Conservation (phyloP, 805 yeast genomes). For the Candida easanensis region DNA sequence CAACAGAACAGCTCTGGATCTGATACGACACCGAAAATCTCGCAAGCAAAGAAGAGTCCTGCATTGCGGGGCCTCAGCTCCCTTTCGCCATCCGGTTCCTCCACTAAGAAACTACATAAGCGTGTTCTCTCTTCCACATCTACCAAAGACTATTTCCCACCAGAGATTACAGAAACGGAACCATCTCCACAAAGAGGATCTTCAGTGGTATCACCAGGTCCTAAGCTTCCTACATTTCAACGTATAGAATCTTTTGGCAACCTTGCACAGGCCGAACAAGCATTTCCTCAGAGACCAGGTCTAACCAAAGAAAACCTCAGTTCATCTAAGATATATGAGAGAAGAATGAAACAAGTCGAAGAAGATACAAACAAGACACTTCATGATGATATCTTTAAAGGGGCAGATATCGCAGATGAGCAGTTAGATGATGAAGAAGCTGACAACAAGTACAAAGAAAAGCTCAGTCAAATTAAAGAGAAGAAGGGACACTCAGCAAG, state of each 20-base stretch:
- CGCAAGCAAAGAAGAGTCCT: constrained; percentile 5
- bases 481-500: constrained; percentile 15
- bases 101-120: constrained; percentile 25
- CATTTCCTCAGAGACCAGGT: constrained; percentile 2
- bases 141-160: constrained; percentile 18
- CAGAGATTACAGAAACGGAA: constrained; percentile 2
- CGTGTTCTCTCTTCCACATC: constrained; percentile 24
- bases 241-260: constrained; percentile 14
- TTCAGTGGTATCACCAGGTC: constrained; percentile 9
- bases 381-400: constrained; percentile 7
- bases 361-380: constrained; percentile 7
- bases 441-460: constrained; percentile 17
- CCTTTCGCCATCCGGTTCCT: constrained; percentile 3
- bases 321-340: constrained; percentile 20
- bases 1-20: constrained; percentile 2
- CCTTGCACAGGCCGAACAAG: not conserved
- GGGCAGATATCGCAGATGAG: constrained; percentile 12
- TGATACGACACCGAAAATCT: constrained; percentile 2
- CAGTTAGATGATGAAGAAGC: constrained; percentile 8
- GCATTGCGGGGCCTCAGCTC: constrained; percentile 3
- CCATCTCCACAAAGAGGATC: not conserved
- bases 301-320: constrained; percentile 7
- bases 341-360: constrained; percentile 21
- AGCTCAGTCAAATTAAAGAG: constrained; percentile 17
- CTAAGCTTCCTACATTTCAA: constrained; percentile 24